Conservation (phyloP, 2,329 filamentous ascomycete species). For the Zasmidium cellare region DNA sequence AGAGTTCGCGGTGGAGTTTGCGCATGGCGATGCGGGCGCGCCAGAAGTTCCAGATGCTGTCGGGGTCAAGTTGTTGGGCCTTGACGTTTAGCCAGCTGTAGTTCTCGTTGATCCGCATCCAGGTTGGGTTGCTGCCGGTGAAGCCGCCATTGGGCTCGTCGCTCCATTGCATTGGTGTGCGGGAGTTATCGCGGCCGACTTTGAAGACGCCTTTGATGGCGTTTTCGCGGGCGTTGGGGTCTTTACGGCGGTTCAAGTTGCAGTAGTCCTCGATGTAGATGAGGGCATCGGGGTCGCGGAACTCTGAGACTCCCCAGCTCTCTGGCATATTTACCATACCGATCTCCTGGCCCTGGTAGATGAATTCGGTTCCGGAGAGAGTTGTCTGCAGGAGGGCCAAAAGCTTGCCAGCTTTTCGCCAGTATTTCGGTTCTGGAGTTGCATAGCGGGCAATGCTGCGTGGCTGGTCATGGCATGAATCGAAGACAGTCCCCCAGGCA, state of each 20-base stretch:
- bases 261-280: conserved; percentile 59
- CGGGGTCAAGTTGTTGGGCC: conserved; percentile 48
- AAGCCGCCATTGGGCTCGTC: conserved; percentile 63
- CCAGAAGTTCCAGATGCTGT: conserved; percentile 64
- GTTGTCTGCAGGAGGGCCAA: conserved; percentile 58
- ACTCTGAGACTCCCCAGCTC: conserved; percentile 48
- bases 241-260: conserved; percentile 56
- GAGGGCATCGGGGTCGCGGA: conserved; percentile 22
- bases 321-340: conserved; percentile 65
- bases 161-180: conserved; percentile 73
- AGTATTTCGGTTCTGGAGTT: conserved; percentile 29
- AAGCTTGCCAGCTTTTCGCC: conserved; percentile 58
- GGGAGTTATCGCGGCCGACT: conserved; percentile 67
- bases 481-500: conserved; percentile 66
- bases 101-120: conserved; percentile 70
- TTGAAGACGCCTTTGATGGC: conserved; percentile 54
- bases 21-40: conserved; percentile 50
- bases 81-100: conserved; percentile 64
- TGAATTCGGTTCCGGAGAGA: conserved; percentile 63
- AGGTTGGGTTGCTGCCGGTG: conserved; percentile 57
- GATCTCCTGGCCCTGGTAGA: conserved; percentile 71
- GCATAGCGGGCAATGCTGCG: conserved; percentile 54
- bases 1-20: conserved; percentile 61
- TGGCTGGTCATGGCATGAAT: conserved; percentile 67
- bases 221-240: conserved; percentile 31